Percentiles rank a stretch among this genome's conserved stretches.
Conservation (phyloP, 805 yeast species). For the Yueomyces sp. region DNA sequence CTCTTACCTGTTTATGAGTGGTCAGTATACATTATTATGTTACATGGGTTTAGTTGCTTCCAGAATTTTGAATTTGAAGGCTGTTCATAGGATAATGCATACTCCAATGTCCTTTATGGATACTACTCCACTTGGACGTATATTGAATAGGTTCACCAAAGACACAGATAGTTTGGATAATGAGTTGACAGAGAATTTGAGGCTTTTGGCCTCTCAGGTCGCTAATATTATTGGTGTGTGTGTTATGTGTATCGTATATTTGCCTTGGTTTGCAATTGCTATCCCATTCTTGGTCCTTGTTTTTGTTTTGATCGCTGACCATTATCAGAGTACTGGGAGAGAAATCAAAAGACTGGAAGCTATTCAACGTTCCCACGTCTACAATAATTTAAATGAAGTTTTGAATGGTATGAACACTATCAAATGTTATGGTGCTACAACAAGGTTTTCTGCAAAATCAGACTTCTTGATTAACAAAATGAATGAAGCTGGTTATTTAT, state of each 20-base stretch:
- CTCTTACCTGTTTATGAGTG: constrained; percentile 29
- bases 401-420: constrained; percentile 37
- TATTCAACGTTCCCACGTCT: constrained; percentile 36
- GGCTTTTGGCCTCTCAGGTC: constrained; percentile 42
- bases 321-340: constrained; percentile 37
- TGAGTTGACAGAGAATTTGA: constrained; percentile 56
- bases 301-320: constrained; percentile 31
- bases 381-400: constrained; percentile 37
- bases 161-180: constrained; percentile 80
- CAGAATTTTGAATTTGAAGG: constrained; percentile 42
- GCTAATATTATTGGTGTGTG: constrained; percentile 50
- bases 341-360: constrained; percentile 42
- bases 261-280: constrained; percentile 70
- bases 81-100: constrained; percentile 47
- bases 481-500: constrained; percentile 38
- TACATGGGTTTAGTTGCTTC: constrained; percentile 41
- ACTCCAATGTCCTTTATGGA: constrained; percentile 80
- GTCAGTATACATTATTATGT: constrained; percentile 19
- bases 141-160: constrained; percentile 74
- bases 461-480: constrained; percentile 38
- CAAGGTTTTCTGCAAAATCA: constrained; percentile 30
- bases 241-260: constrained; percentile 54
- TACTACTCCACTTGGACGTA: constrained; percentile 78
- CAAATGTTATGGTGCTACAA: constrained; percentile 27
- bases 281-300: constrained; percentile 39